These are phyloP conservation scores for Diaporthe sp. DNA, from an alignment of 2,329 filamentous ascomycete genomes.

Conservation along the genomic window DNA sequence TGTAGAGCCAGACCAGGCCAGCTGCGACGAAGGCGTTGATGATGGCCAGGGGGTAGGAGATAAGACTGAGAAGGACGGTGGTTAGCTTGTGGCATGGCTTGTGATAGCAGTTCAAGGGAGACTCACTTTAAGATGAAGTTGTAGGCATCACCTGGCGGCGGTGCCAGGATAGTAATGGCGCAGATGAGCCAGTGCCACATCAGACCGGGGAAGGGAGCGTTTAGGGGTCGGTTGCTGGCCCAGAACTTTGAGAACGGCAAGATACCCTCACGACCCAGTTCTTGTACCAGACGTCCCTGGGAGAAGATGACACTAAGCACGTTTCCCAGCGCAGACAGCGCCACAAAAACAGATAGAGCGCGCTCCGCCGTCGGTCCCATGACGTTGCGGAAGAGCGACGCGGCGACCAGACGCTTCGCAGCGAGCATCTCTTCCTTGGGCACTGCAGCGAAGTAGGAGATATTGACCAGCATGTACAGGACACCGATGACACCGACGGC, in stretches of 20 bases:
- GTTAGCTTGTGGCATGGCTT: neutral
- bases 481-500: conserved; percentile 71
- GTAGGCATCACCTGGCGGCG: conserved; percentile 74
- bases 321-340: conserved; percentile 75
- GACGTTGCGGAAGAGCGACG: conserved; percentile 72
- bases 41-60: conserved; percentile 16
- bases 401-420: conserved; percentile 75
- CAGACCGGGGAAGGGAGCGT: conserved; percentile 74
- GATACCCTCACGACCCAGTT: conserved; percentile 27
- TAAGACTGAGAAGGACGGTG: neutral
- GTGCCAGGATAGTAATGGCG: conserved; percentile 72
- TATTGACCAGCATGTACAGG: conserved; percentile 75
- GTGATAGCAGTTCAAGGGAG: too few species aligned
- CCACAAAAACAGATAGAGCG: conserved; percentile 54
- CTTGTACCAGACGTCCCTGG: conserved; percentile 58
- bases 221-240: conserved; percentile 74
- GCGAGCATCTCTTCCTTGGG: conserved; percentile 74
- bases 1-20: conserved; percentile 66
- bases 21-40: conserved; percentile 74
- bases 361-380: conserved; percentile 63
- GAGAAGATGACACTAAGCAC: conserved; percentile 79
- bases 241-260: conserved; percentile 56
- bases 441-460: conserved; percentile 71
- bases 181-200: conserved; percentile 77
- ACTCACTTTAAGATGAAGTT: conserved; percentile 73